Evolutionary conservation across 176 grass and related monocot genomes (phyloP).

Genomic region (Metroxylon sagu): DNA sequence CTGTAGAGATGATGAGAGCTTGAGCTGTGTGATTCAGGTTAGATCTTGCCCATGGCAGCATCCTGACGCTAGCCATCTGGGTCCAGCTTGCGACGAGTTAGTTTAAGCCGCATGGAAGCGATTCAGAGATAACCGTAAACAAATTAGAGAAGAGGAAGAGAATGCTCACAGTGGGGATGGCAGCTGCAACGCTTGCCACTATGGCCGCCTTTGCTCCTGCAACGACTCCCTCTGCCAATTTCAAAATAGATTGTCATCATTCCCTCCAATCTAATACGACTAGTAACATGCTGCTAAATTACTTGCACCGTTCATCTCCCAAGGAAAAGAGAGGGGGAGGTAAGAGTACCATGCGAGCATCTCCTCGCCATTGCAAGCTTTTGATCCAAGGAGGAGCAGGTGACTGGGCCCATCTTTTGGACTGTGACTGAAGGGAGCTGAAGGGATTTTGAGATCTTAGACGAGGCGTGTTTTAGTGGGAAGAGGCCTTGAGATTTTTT

Average conservation of each 20-base stretch:
- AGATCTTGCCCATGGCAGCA: slow-evolving; percentile 57
- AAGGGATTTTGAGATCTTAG: too few species aligned
- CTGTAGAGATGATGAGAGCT: slow-evolving; percentile 60
- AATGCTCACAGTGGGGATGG: slow-evolving; percentile 42
- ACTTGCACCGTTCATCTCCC: not conserved
- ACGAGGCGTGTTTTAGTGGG: too few species aligned
- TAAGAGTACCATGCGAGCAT: slow-evolving; percentile 46
- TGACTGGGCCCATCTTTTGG: slow-evolving; percentile 33
- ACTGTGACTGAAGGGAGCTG: too few species aligned
- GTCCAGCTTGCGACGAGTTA: not conserved
- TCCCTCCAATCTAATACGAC: not conserved
- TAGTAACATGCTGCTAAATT: not conserved
- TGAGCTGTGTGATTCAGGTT: slow-evolving; percentile 67
- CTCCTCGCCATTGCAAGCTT: slow-evolving; percentile 58
- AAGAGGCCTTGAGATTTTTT: too few species aligned
- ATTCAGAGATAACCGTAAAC: not conserved
- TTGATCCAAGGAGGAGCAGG: slow-evolving; percentile 45
- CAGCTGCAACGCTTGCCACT: slow-evolving; percentile 46
- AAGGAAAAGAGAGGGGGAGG: too few species aligned
- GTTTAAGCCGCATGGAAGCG: not conserved
- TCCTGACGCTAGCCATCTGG: slow-evolving; percentile 69
- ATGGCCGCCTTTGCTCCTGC: slow-evolving; percentile 55
- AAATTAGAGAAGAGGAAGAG: not conserved
- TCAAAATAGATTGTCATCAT: too few species aligned
- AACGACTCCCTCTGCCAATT: slow-evolving; percentile 43